These are phyloP conservation scores for Candolleomyces aberdarensis DNA, from an alignment of 768 basidiomycete species.

Conservation along the genomic window DNA sequence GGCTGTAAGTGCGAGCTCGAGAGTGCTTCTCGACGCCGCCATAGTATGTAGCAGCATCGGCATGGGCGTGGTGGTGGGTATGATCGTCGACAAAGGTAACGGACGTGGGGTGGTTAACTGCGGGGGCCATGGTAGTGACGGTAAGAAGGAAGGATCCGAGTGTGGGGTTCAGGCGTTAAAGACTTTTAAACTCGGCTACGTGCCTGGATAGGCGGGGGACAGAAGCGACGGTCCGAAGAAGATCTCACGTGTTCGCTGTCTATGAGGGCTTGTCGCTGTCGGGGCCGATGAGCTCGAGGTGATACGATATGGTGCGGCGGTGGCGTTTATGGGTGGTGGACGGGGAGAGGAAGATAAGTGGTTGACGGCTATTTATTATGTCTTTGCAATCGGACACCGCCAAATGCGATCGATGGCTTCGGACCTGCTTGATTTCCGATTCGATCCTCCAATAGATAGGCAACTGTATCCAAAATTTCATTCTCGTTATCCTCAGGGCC, in stretches of 20 bases:
- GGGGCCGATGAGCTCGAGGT: neutral
- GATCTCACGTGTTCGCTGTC: neutral
- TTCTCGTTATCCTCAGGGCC: too few species aligned
- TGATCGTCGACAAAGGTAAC: conserved; percentile 68
- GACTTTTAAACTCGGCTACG: conserved; percentile 6
- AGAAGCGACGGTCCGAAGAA: conserved; percentile 1
- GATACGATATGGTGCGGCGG: too few species aligned
- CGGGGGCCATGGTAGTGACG: conserved; percentile 53
- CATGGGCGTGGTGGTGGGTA: conserved; percentile 43
- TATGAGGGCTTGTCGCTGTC: neutral
- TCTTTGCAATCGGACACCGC: too few species aligned
- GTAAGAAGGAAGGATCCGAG: conserved; percentile 1
- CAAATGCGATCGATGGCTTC: too few species aligned
- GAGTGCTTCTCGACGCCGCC: conserved; percentile 75
- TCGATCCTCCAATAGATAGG: too few species aligned
- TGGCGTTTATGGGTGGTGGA: too few species aligned
- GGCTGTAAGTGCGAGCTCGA: conserved; percentile 85
- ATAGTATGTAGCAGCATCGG: conserved; percentile 81
- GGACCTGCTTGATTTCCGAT: too few species aligned
- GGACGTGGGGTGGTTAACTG: conserved; percentile 59
- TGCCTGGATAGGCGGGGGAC: neutral
- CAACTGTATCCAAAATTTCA: too few species aligned
- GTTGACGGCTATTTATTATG: too few species aligned
- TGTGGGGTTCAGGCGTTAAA: conserved; percentile 10
- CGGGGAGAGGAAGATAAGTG: too few species aligned